Evolutionary conservation across 2,329 filamentous ascomycete genomes (phyloP), one percentile per base, ranked within the genome.

Genomic region (Botryotinia calthae): DNA sequence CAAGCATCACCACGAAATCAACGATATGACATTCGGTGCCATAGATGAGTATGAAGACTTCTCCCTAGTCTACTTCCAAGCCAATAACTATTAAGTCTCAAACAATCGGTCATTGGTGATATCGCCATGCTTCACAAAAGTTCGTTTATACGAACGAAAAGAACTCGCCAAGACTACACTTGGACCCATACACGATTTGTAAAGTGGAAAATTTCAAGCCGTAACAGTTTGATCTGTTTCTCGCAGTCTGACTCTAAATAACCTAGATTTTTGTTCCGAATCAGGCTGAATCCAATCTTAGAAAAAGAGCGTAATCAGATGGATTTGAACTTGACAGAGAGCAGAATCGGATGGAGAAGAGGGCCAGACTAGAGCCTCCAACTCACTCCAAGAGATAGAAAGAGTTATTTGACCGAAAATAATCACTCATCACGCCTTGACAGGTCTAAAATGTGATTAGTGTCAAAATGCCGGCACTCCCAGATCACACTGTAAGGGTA

Each of bases 71-170:
- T 28, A 34, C 42, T 28, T 28, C 20, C 59, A n/a, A 28, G n/a
- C 69, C 58, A 20, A 56, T 44, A 9, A 22, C 22, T 2, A 20
- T n/a, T 22, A 7, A 71, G 28, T 28, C 22, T 79, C 44, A 76
- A 78, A 61, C 74, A 77, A 56, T 79, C 76, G 44, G 74, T 79
- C 44, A 69, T 71, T 25, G 75, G 80, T 63, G 78, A 80, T 44
- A 54, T 80, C 12, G 74, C 73, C 1, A 65, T 78, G 25, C 70
- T 81, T 37, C 75, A 72, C 14, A 51, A 58, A 2, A 77, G 73
- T 37, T 73, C 74, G 20, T 74, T 77, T 34, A 72, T 81, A 54
- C 71, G 75, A 56, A 54, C 71, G 75, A 56, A 78, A 76, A 69
- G 75, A 78, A 64, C 74, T 79, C 28, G 75, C 66, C 1, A 74